Evolutionary conservation across 495 filamentous ascomycete species (phyloP).

Genomic region (Zalerion maritima): DNA sequence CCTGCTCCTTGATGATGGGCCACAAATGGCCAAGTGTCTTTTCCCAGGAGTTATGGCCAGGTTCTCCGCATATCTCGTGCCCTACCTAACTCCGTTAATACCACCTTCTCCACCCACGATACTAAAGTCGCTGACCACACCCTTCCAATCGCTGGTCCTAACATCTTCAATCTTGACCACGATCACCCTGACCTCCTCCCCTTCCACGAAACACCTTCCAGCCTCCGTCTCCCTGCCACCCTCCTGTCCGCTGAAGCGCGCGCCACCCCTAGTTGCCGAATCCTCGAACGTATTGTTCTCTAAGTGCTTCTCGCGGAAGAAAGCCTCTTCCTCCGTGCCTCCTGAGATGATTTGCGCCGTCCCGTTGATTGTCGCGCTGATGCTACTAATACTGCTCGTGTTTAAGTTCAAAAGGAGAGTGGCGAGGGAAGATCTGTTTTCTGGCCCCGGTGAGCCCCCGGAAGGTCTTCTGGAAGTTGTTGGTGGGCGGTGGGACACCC

Average conservation of each 20-base stretch:
- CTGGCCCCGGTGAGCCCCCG: constrained; percentile 48
- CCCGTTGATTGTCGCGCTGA: constrained; percentile 87
- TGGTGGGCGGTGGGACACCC: constrained; percentile 83
- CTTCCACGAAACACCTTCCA: constrained; percentile 48
- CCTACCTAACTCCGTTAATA: constrained; percentile 19
- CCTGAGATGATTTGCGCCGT: constrained; percentile 53
- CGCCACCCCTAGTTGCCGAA: constrained; percentile 31
- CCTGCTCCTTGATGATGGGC: no score
- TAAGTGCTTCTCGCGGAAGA: constrained; percentile 66
- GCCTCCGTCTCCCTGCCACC: constrained; percentile 29
- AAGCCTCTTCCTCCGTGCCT: constrained; percentile 66
- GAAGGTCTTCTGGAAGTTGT: constrained; percentile 47
- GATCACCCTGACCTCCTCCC: constrained; percentile 55
- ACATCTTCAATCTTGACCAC: constrained; percentile 61
- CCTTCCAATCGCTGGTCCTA: constrained; percentile 71
- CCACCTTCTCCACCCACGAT: constrained; percentile 29
- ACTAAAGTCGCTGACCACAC: constrained; percentile 57
- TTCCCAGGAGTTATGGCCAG: no score
- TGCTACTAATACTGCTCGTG: constrained; percentile 71
- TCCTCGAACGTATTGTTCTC: constrained; percentile 79
- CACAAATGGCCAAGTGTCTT: no score
- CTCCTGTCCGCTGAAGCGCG: constrained; percentile 23
- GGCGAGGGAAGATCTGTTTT: constrained; percentile 54
- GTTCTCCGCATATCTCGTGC: constrained; percentile 2
- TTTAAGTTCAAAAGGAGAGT: constrained; percentile 79